Base-by-base conservation (phyloP, 1,284 basidiomycete genomes). In the Apiotrichum sp. region DNA sequence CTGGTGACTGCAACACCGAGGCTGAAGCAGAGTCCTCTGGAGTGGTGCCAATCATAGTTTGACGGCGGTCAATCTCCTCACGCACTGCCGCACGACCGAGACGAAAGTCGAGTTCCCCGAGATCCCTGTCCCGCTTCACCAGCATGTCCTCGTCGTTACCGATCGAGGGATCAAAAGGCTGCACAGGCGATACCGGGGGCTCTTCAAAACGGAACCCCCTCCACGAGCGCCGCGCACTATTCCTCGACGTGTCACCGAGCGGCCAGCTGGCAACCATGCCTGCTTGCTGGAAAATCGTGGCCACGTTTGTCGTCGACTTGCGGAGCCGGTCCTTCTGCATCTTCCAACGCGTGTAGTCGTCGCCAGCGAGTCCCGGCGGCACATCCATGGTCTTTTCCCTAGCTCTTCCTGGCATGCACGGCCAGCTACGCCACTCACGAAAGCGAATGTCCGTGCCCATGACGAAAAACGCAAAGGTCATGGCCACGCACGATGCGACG, bases 381-480 rank as follows among this genome's bases (percentile, higher is more conserved):
- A 44, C 31, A 39, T 55, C 45, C 31, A 42, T 42, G 35, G 43
- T 42, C 43, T 34, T 31, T 6, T 47, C 35, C 36, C n/a, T 47
- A 22, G 22, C 22, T 40, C 50, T 51, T 31, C 62, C 60, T 4
- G 61, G 63, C 2, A 63, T 39, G 50, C 64, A 66, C 29, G 59
- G 54, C 71, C 71, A 73, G 47, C 63, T 64, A 6, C 46, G 46
- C 53, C 56, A 55, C 6, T 55, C 49, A 9, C 50, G 43, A 31
- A 55, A 11, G 9, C 60, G 59, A 8, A 77, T 47, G 34, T 73
- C 66, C 10, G 77, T 71, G 33, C 77, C 78, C 75, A 79, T 78
- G 56, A 78, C 68, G 57, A 74, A 74, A 61, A 79, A 79, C 9
- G 78, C 75, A 31, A 74, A 58, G 7, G 71, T 77, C 76, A 78